phyloP scores from a whole-genome alignment of 2,329 filamentous ascomycete species.

The Nothomitra cinnamomea region DNA sequence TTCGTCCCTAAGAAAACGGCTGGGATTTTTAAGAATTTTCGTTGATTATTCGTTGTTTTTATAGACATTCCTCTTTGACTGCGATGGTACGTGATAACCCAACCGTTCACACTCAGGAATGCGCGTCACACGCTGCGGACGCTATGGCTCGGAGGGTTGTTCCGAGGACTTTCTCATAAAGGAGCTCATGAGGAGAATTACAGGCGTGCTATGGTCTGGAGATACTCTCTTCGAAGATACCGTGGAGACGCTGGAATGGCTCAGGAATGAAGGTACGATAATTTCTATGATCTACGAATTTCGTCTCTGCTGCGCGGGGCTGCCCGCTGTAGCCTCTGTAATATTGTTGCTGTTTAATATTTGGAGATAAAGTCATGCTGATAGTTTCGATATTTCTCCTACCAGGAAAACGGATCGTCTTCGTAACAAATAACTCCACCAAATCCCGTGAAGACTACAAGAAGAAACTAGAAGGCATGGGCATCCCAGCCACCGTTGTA shows the following conservation, averaged over 20 bases:
- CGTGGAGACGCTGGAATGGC: constrained; percentile 67
- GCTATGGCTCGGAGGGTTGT: too few species aligned
- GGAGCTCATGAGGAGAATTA: constrained; percentile 23
- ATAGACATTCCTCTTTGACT: constrained; percentile 87
- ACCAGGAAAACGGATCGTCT: constrained; percentile 75
- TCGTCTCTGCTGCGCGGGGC: neutral
- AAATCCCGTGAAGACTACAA: constrained; percentile 87
- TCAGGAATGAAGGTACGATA: constrained; percentile 61
- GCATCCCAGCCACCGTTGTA: constrained; percentile 53
- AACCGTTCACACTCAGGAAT: neutral
- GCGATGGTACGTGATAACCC: constrained; percentile 54
- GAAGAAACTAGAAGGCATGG: constrained; percentile 70
- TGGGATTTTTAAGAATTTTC: constrained; percentile 7
- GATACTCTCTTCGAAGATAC: constrained; percentile 76
- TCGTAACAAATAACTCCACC: constrained; percentile 98
- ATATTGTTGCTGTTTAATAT: too few species aligned
- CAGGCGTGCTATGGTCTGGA: constrained; percentile 93
- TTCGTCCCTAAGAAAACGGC: too few species aligned
- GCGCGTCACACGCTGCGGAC: too few species aligned
- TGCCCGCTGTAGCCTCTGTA: too few species aligned
- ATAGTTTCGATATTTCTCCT: neutral
- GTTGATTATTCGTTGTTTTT: constrained; percentile 11
- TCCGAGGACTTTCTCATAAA: constrained; percentile 22
- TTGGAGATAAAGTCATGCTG: neutral
- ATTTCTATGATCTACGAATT: too few species aligned